Evolutionary conservation across 2,329 filamentous ascomycete genomes (phyloP).

Genomic region (Trichoderma aggressivum): DNA sequence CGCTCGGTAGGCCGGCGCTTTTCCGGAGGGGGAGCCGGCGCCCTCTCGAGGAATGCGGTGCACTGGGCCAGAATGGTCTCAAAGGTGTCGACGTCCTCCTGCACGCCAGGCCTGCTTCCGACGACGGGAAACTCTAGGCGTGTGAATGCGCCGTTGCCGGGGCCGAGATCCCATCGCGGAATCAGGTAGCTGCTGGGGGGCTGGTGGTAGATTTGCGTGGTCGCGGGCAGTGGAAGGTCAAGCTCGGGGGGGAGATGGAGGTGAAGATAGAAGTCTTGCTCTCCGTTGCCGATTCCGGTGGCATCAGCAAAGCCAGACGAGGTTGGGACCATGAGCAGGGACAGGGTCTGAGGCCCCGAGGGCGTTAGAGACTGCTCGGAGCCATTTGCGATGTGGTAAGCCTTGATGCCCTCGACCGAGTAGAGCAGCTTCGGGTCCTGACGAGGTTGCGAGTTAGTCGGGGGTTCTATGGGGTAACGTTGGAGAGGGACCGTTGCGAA

Average conservation of each 20-base stretch:
- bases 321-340: constrained; percentile 92
- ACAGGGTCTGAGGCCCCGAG: constrained; percentile 84
- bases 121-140: constrained; percentile 82
- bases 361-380: constrained; percentile 78
- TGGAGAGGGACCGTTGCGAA: neutral
- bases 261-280: constrained; percentile 96
- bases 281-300: constrained; percentile 52
- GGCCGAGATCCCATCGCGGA: constrained; percentile 89
- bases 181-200: constrained; percentile 91
- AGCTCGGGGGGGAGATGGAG: constrained; percentile 92
- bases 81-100: constrained; percentile 94
- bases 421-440: constrained; percentile 64
- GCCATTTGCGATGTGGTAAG: constrained; percentile 88
- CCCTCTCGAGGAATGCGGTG: constrained; percentile 88
- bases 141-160: constrained; percentile 85
- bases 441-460: neutral
- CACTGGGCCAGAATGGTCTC: constrained; percentile 98
- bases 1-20: constrained; percentile 12
- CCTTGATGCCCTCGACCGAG: constrained; percentile 78
- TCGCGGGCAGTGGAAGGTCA: constrained; percentile 87
- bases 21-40: constrained; percentile 52
- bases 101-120: constrained; percentile 68
- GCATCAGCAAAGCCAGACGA: constrained; percentile 65
- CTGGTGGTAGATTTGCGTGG: constrained; percentile 96
- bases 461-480: neutral